These are phyloP conservation scores for Wickerhamomyces queroliae DNA, from an alignment of 805 yeast genomes.

Conservation along the genomic window DNA sequence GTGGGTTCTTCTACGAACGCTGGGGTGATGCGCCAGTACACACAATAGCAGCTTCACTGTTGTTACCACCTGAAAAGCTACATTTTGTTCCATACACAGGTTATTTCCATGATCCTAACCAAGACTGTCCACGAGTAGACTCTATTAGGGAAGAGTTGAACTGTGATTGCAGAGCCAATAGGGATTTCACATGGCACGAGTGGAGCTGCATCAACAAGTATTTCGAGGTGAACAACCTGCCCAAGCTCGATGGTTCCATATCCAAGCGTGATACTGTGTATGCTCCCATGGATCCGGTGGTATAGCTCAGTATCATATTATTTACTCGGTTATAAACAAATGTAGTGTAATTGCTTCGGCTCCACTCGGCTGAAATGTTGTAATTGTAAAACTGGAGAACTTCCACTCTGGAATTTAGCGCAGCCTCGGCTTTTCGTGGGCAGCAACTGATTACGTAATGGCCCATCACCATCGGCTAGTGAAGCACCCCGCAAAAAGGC, in stretches of 20 bases:
- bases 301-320: no score
- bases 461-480: no score
- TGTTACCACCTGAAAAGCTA: constrained; percentile 45
- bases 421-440: no score
- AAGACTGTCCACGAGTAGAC: constrained; percentile 55
- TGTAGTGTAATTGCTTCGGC: no score
- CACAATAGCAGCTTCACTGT: constrained; percentile 59
- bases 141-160: constrained; percentile 42
- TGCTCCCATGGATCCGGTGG: neutral
- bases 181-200: constrained; percentile 62
- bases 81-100: constrained; percentile 74
- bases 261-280: neutral
- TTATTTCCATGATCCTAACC: constrained; percentile 72
- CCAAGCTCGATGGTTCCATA: neutral
- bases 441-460: no score
- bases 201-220: constrained; percentile 57
- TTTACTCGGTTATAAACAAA: no score
- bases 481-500: no score
- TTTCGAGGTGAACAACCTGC: constrained; percentile 24
- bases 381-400: no score
- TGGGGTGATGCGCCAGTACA: constrained; percentile 90
- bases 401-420: no score
- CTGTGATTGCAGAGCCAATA: constrained; percentile 54
- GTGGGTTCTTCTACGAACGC: constrained; percentile 77
- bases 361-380: no score